phyloP scores from a whole-genome alignment of 108 stramenopile genomes.

The Skeletonema marinoi region DNA sequence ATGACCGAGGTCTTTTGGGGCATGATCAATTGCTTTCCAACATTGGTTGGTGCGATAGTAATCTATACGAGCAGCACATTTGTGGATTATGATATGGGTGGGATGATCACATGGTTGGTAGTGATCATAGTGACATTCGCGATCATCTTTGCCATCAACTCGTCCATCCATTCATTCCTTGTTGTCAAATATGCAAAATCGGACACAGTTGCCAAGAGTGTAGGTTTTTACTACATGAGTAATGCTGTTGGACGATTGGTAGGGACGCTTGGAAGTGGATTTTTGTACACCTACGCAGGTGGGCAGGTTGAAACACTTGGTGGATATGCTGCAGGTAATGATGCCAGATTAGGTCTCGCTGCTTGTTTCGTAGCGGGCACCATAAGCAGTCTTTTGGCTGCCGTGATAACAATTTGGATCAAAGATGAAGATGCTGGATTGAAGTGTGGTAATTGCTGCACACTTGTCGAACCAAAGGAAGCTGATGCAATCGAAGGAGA shows the following conservation, averaged over 20 bases:
- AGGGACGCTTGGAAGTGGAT: slow-evolving; percentile 89
- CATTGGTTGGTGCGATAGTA: slow-evolving; percentile 62
- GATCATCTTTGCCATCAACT: slow-evolving; percentile 92
- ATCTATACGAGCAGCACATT: slow-evolving; percentile 59
- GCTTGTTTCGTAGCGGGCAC: slow-evolving; percentile 88
- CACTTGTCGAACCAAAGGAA: slow-evolving; percentile 12
- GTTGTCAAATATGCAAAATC: slow-evolving; percentile 92
- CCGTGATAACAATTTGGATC: slow-evolving; percentile 73
- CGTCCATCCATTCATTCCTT: slow-evolving; percentile 91
- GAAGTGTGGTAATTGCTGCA: slow-evolving; percentile 70
- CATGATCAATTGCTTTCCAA: slow-evolving; percentile 77
- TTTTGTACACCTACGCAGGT: slow-evolving; percentile 89
- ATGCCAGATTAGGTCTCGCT: slow-evolving; percentile 78
- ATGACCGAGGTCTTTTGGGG: slow-evolving; percentile 89
- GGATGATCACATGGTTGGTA: slow-evolving; percentile 74
- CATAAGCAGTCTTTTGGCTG: slow-evolving; percentile 72
- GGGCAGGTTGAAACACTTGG: slow-evolving; percentile 38
- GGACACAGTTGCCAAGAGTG: slow-evolving; percentile 91
- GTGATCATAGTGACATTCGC: slow-evolving; percentile 82
- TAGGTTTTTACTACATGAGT: slow-evolving; percentile 96
- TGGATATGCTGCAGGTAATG: slow-evolving; percentile 64
- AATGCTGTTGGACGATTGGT: slow-evolving; percentile 92
- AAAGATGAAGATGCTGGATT: slow-evolving; percentile 77
- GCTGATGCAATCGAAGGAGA: neutral
- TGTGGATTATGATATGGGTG: slow-evolving; percentile 51